These are phyloP conservation scores for Moniliella sp. DNA, from an alignment of 1,284 basidiomycete genomes.

Conservation along the genomic window DNA sequence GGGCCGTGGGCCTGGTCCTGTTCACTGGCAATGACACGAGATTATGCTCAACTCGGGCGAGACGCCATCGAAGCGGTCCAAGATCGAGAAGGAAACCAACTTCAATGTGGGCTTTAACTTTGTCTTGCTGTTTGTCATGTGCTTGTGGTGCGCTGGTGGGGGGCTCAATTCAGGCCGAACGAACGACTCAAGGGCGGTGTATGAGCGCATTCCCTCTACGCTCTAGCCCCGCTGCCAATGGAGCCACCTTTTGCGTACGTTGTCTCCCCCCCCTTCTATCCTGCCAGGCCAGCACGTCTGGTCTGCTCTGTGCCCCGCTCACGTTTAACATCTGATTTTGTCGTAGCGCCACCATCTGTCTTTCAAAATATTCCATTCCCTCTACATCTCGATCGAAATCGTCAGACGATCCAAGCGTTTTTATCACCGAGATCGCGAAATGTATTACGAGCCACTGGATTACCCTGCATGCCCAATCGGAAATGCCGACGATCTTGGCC, in stretches of 20 bases:
- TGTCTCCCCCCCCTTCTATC: too few relatives aligned
- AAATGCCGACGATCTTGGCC: constrained; percentile 88
- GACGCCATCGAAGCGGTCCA: constrained; percentile 58
- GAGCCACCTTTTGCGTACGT: constrained; percentile 69
- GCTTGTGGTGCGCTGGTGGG: constrained; percentile 48
- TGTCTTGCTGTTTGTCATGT: constrained; percentile 55
- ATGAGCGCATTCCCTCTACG: constrained; percentile 29
- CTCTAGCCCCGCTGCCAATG: constrained; percentile 46
- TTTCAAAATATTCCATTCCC: too few relatives aligned
- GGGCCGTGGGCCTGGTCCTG: constrained; percentile 78
- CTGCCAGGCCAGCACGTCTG: too few relatives aligned
- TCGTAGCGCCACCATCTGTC: too few relatives aligned
- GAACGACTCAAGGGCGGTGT: constrained; percentile 52
- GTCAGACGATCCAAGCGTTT: constrained; percentile 93
- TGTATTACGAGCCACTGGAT: constrained; percentile 69
- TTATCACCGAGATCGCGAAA: constrained; percentile 81
- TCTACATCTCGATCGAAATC: constrained; percentile 92
- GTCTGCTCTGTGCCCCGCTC: too few relatives aligned
- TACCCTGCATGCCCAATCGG: constrained; percentile 73
- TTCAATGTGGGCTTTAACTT: constrained; percentile 95
- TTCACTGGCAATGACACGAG: constrained; percentile 86
- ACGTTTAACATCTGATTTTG: too few relatives aligned
- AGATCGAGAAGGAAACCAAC: constrained; percentile 96
- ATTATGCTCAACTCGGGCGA: constrained; percentile 89
- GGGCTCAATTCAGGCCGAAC: constrained; percentile 48